Evolutionary conservation across 2,329 filamentous ascomycete species (phyloP), one percentile per base, ranked within the genome.

Genomic region (Colletotrichum australisinense): DNA sequence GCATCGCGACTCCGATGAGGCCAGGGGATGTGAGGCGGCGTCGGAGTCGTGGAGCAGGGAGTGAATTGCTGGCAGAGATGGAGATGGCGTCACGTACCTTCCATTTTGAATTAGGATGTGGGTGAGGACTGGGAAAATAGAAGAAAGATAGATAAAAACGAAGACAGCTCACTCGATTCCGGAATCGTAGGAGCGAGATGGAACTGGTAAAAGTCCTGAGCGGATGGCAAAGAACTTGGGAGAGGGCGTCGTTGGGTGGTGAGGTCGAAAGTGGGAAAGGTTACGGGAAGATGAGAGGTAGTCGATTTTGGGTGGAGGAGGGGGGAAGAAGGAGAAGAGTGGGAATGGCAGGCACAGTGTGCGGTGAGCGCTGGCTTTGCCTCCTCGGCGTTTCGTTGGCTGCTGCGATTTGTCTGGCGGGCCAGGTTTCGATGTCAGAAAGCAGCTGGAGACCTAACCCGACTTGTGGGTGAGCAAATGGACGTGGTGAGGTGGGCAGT

Each of bases 51-150:
- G 71, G 56, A 30, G 32, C 11, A 35, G 62, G 35, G 65, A 49
- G 52, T 65, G 49, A 65, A 19, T 19, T 32, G 56, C 22, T 60
- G 60, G 35, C 49, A 57, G 49, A 69, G 55, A 66, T 66, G 74
- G 69, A 63, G 55, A 73, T 73, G 74, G 69, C 64, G 69, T 75
- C 60, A 76, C 74, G 49, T 75, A 76, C 74, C 74, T 75, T 76
- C 74, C 74, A 76, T 76, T 75, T 67, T 76, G 74, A 76, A 76
- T 76, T 76, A 76, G 53, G 66, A 75, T 65, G 73, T 75, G 60
- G 65, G 30, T 75, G 73, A 69, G 57, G 63, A 75, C 65, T 63
- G 56, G 62, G 49, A 42, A 73, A 73, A 62, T 63, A 73, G 67
- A 62, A 28, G 35, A 66, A 35, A 71, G 16, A 46, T 62, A 30